These are phyloP conservation scores for Moesziomyces aphidis DNA, from an alignment of 1,284 basidiomycete genomes.

Conservation along the genomic window DNA sequence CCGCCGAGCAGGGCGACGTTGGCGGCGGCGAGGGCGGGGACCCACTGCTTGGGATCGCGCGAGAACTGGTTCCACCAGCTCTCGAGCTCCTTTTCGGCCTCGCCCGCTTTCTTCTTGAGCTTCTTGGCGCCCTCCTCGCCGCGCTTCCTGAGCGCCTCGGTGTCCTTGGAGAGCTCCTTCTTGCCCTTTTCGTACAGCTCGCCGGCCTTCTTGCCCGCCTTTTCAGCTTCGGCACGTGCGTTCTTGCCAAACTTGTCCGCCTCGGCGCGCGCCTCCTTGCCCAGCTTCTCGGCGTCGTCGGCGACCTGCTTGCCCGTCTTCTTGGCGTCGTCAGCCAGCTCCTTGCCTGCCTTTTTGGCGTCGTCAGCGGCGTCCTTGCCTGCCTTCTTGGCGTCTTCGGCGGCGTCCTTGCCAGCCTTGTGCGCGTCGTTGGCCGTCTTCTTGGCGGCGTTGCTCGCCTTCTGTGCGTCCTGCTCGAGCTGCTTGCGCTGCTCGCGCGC, in stretches of 20 bases:
- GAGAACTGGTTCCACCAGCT: constrained; percentile 58
- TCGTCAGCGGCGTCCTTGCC: constrained; percentile 15
- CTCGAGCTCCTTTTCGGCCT: constrained; percentile 60
- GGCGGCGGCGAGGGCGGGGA: constrained; percentile 60
- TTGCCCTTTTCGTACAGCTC: constrained; percentile 44
- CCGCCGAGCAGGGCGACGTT: constrained; percentile 64
- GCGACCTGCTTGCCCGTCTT: constrained; percentile 30
- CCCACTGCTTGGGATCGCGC: constrained; percentile 63
- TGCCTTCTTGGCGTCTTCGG: constrained; percentile 12
- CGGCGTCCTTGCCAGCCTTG: constrained; percentile 24
- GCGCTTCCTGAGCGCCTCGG: constrained; percentile 41
- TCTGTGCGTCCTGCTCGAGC: constrained; percentile 41
- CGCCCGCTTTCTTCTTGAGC: constrained; percentile 44
- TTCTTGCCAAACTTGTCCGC: constrained; percentile 46
- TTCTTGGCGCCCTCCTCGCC: constrained; percentile 55
- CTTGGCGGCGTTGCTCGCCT: constrained; percentile 26
- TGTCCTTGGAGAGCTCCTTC: constrained; percentile 47
- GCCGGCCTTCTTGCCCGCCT: constrained; percentile 45
- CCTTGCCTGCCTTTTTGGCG: constrained; percentile 17
- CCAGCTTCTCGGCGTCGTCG: constrained; percentile 44
- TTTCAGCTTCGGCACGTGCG: constrained; percentile 32
- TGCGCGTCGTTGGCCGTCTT: constrained; percentile 34
- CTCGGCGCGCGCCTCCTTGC: constrained; percentile 19
- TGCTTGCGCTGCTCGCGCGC: constrained; percentile 45
- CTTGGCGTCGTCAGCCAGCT: constrained; percentile 25